Evolutionary conservation across 1,139 yeast species (phyloP).

Genomic region (Geotrichum klebahnii): DNA sequence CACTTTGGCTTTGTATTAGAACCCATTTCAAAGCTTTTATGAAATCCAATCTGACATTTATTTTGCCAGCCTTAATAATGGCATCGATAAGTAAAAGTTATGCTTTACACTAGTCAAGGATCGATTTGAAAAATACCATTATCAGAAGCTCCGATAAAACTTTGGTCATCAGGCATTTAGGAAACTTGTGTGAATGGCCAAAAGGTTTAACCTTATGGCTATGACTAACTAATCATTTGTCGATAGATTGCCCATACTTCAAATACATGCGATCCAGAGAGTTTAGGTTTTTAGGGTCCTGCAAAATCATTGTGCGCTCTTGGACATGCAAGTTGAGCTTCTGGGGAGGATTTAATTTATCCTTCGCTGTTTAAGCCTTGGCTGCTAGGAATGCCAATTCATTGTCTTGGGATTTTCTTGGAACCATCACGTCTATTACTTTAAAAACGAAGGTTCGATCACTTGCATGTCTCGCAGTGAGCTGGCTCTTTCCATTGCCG

Average conservation of each 20-base stretch:
- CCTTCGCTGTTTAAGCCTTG: slow-evolving; percentile 55
- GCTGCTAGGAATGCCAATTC: slow-evolving; percentile 62
- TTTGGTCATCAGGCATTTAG: slow-evolving; percentile 72
- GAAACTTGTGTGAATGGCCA: slow-evolving; percentile 66
- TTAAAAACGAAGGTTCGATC: slow-evolving; percentile 72
- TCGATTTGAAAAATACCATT: slow-evolving; percentile 70
- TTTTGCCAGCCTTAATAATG: slow-evolving; percentile 58
- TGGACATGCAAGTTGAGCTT: slow-evolving; percentile 72
- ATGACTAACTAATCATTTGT: slow-evolving; percentile 63
- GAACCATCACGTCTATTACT: slow-evolving; percentile 80
- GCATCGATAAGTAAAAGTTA: slow-evolving; percentile 68
- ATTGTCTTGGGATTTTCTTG: slow-evolving; percentile 51
- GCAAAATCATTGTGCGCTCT: slow-evolving; percentile 65
- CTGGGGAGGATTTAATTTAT: slow-evolving; percentile 55
- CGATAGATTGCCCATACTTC: slow-evolving; percentile 72
- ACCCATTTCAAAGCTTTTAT: slow-evolving; percentile 59
- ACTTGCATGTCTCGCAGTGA: slow-evolving; percentile 66
- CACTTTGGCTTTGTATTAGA: slow-evolving; percentile 67
- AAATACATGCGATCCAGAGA: slow-evolving; percentile 70
- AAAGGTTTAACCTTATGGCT: slow-evolving; percentile 49
- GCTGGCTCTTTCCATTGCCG: slow-evolving; percentile 47
- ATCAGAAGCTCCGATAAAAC: slow-evolving; percentile 63
- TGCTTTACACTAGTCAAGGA: slow-evolving; percentile 66
- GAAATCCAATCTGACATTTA: slow-evolving; percentile 61
- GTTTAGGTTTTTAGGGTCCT: slow-evolving; percentile 46